Conservation (phyloP, 1,284 basidiomycete genomes). For the Rhizopogon parksii region DNA sequence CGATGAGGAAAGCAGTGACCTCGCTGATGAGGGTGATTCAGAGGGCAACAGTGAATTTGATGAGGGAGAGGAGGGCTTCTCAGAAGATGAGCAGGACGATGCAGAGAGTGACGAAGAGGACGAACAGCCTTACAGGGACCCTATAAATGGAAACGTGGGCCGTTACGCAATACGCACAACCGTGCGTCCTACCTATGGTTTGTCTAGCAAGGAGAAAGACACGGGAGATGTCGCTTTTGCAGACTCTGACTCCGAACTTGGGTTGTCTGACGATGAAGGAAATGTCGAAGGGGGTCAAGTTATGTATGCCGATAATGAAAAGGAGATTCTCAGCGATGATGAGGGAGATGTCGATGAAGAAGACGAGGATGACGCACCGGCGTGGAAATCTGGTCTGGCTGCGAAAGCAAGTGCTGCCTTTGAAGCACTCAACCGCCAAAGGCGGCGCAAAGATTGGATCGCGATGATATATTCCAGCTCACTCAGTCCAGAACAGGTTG, state of each 20-base stretch:
- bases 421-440: conserved; percentile 35
- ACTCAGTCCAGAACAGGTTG: conserved; percentile 68
- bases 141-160: conserved; percentile 33
- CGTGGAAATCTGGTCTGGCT: conserved; percentile 76
- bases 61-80: conserved; percentile 19
- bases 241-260: conserved; percentile 75
- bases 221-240: conserved; percentile 59
- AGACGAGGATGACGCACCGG: conserved; percentile 43
- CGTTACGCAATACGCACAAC: conserved; percentile 42
- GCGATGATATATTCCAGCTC: conserved; percentile 77
- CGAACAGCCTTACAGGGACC: conserved; percentile 18
- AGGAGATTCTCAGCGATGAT: conserved; percentile 50
- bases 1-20: conserved; percentile 19
- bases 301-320: conserved; percentile 48
- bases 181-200: conserved; percentile 34
- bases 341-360: conserved; percentile 40
- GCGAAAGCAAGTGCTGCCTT: conserved; percentile 52
- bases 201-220: conserved; percentile 30
- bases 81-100: conserved; percentile 20
- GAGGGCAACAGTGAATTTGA: conserved; percentile 5
- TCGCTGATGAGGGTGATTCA: conserved; percentile 25
- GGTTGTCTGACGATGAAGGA: conserved; percentile 40
- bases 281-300: conserved; percentile 12
- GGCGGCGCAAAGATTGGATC: conserved; percentile 68
- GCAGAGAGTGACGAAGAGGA: conserved; percentile 21